Conservation (phyloP, 805 yeast species). For the Kazachstania martiniae region DNA sequence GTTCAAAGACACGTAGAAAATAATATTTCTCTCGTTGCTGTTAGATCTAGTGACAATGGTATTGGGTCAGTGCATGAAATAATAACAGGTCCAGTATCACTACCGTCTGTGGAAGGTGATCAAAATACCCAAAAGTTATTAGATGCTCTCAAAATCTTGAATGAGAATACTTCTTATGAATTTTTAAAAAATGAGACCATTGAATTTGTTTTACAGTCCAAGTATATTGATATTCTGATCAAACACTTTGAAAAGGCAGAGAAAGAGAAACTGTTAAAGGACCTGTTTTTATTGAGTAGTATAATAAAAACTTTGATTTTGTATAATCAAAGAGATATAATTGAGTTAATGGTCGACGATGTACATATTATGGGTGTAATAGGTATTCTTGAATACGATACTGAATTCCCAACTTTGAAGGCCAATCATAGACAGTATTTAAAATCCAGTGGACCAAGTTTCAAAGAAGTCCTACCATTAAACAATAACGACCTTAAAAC, state of each 20-base stretch:
- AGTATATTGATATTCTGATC: conserved; percentile 44
- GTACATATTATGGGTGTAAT: conserved; percentile 45
- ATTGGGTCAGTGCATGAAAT: conserved; percentile 57
- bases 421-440: conserved; percentile 70
- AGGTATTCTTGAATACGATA: conserved; percentile 84
- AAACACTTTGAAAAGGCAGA: conserved; percentile 49
- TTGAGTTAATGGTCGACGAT: conserved; percentile 49
- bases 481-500: conserved; percentile 37
- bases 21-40: conserved; percentile 63
- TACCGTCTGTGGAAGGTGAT: conserved; percentile 48
- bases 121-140: conserved; percentile 36
- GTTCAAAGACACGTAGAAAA: conserved; percentile 54
- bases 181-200: conserved; percentile 50
- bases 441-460: conserved; percentile 36
- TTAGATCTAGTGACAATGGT: conserved; percentile 36
- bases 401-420: conserved; percentile 69
- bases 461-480: conserved; percentile 64
- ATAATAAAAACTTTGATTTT: conserved; percentile 61
- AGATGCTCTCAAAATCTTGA: conserved; percentile 44
- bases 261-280: conserved; percentile 36
- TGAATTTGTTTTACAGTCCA: conserved; percentile 40
- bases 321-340: conserved; percentile 55
- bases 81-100: conserved; percentile 66
- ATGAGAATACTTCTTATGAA: conserved; percentile 49
- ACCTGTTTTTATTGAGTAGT: conserved; percentile 57